Percentiles rank a stretch among this genome's conserved stretches.
Evolutionary conservation across 2,329 filamentous ascomycete species (phyloP).

Genomic region (Podosphaera fusca): DNA sequence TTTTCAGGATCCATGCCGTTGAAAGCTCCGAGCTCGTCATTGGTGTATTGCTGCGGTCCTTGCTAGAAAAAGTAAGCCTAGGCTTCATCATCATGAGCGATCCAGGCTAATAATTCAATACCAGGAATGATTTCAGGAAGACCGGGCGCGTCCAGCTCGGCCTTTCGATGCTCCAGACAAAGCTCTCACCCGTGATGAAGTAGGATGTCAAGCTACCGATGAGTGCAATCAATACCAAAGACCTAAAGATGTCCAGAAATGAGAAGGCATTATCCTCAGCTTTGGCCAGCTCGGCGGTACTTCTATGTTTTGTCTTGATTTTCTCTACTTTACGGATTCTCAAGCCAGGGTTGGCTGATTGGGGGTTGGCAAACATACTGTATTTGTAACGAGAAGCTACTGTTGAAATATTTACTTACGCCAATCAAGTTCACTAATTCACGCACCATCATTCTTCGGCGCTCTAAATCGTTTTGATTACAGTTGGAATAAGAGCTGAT

Average conservation of each 20-base stretch:
- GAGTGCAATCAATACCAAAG: constrained; percentile 12
- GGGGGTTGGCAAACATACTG: too few relatives aligned
- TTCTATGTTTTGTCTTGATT: background rate
- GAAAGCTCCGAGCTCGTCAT: constrained; percentile 47
- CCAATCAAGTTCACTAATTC: too few relatives aligned
- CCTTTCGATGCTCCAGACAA: constrained; percentile 11
- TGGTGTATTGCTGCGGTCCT: constrained; percentile 47
- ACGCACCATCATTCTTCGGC: too few relatives aligned
- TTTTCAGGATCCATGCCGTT: constrained; percentile 52
- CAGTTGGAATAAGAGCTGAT: too few relatives aligned
- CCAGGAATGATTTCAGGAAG: constrained; percentile 10
- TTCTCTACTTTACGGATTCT: too few relatives aligned
- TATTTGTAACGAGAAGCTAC: too few relatives aligned
- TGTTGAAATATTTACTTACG: too few relatives aligned
- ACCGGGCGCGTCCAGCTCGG: constrained; percentile 10
- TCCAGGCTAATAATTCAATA: constrained; percentile 2
- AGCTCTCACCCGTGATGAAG: constrained; percentile 14
- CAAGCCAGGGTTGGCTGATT: too few relatives aligned
- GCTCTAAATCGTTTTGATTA: too few relatives aligned
- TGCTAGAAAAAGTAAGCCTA: constrained; percentile 16
- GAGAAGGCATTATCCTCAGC: constrained; percentile 12
- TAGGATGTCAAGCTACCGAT: constrained; percentile 11
- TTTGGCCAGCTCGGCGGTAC: constrained; percentile 5
- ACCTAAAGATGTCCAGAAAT: constrained; percentile 11
- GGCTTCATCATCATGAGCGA: background rate